phyloP scores from a whole-genome alignment of 305 asterid species.

The Solanum hybrid region DNA sequence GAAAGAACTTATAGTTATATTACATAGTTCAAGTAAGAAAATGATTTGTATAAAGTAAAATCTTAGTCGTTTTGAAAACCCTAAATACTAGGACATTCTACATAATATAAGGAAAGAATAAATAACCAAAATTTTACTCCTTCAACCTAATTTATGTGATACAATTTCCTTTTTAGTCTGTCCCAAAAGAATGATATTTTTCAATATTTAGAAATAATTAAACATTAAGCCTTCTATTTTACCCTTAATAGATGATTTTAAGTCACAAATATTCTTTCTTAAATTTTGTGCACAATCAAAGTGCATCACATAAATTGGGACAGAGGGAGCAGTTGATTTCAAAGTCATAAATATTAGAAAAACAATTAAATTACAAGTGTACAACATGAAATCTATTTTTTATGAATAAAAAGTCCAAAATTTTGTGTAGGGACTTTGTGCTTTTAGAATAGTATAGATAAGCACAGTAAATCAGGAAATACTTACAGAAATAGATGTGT shows the following conservation, averaged over 20 bases:
- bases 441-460: background rate
- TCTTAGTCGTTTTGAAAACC: background rate
- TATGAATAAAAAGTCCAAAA: background rate
- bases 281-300: background rate
- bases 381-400: background rate
- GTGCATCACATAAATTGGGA: background rate
- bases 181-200: background rate
- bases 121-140: background rate
- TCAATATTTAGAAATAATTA: background rate
- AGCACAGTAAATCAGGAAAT: background rate
- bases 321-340: background rate
- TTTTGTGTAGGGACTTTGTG: background rate
- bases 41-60: background rate
- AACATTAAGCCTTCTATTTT: background rate
- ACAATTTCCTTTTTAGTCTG: background rate
- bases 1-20: background rate
- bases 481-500: constrained; percentile 63
- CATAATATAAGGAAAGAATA: background rate
- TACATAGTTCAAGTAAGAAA: background rate
- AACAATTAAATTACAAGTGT: background rate
- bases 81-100: background rate
- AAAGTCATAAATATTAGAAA: background rate
- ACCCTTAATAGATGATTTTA: background rate
- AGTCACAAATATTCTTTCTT: background rate
- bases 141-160: background rate